Percentiles rank a stretch among this genome's conserved stretches.
Evolutionary conservation across 1,284 basidiomycete genomes (phyloP).

Genomic region (Cutaneotrichosporon cyanovorans): DNA sequence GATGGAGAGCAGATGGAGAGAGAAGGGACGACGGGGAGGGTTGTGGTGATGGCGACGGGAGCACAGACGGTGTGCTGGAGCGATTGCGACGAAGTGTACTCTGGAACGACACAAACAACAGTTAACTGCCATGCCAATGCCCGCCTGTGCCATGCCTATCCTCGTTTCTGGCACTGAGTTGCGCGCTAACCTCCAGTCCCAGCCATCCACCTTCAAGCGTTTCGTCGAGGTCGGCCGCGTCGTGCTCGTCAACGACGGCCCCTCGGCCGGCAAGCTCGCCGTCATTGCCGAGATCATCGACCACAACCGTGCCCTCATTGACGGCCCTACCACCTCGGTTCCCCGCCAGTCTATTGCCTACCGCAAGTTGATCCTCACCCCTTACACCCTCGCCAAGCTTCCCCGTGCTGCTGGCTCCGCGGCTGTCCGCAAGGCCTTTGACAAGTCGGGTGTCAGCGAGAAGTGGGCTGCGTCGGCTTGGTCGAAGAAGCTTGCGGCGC

Average conservation of each 20-base stretch:
- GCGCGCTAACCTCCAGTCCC: conserved; percentile 17
- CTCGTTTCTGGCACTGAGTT: no score
- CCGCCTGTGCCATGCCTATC: neutral
- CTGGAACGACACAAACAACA: no score
- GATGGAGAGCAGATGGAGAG: no score
- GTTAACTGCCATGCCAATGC: neutral
- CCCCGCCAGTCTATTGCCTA: conserved; percentile 86
- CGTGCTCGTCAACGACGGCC: conserved; percentile 88
- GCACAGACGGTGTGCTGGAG: no score
- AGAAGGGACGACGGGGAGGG: no score
- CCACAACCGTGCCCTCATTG: conserved; percentile 96
- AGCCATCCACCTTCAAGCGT: conserved; percentile 82
- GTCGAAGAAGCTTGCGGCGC: conserved; percentile 81
- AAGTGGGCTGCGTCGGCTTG: conserved; percentile 74
- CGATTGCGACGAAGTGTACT: no score
- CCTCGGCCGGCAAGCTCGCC: conserved; percentile 78
- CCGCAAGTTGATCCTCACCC: conserved; percentile 88
- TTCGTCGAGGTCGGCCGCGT: conserved; percentile 99
- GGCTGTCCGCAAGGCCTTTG: conserved; percentile 76
- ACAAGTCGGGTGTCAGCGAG: conserved; percentile 52
- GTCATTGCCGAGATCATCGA: conserved; percentile 97
- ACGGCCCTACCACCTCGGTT: conserved; percentile 84
- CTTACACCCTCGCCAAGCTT: conserved; percentile 72
- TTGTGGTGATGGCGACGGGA: no score
- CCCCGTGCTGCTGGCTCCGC: conserved; percentile 81